A percentile compares a stretch with the other conserved stretches of the same genome.
Evolutionary conservation across 192 early-diverging fungal genomes (phyloP).

Genomic region (Podila epicladia): DNA sequence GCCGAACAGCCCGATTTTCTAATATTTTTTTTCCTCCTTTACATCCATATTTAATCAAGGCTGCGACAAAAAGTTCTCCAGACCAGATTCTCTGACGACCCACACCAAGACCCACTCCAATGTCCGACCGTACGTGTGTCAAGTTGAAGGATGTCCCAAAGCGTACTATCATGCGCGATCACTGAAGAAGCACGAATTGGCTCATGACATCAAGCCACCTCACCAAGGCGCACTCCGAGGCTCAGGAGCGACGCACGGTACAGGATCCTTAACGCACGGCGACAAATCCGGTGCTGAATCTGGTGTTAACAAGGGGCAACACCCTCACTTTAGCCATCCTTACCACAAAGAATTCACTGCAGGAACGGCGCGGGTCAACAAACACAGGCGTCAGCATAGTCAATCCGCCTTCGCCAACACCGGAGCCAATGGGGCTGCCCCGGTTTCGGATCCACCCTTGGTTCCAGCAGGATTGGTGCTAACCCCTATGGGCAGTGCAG

Average conservation of each 20-base stretch:
- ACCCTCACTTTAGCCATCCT: constrained; percentile 35
- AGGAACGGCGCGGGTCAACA: constrained; percentile 11
- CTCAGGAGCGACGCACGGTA: constrained; percentile 19
- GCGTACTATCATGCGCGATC: constrained; percentile 72
- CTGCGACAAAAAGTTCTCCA: constrained; percentile 58
- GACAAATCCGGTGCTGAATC: constrained; percentile 10
- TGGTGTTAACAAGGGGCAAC: not conserved
- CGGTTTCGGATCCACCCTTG: not conserved
- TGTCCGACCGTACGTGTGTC: constrained; percentile 63
- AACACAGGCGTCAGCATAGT: constrained; percentile 41
- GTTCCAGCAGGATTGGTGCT: not conserved
- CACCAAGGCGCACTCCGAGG: constrained; percentile 16
- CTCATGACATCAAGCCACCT: constrained; percentile 48
- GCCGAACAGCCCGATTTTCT: not conserved
- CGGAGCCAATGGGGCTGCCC: not conserved
- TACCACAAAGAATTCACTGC: constrained; percentile 29
- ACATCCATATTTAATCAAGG: constrained; percentile 22
- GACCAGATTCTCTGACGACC: constrained; percentile 58
- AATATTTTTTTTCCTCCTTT: too few relatives aligned
- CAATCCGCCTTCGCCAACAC: constrained; percentile 9
- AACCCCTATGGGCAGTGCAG: not conserved
- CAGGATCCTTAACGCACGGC: not conserved
- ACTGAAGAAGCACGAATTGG: constrained; percentile 68
- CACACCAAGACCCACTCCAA: constrained; percentile 70
- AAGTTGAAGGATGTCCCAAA: constrained; percentile 61